Evolutionary conservation across 768 basidiomycete species (phyloP).

Genomic region (Hortiboletus campestris): DNA sequence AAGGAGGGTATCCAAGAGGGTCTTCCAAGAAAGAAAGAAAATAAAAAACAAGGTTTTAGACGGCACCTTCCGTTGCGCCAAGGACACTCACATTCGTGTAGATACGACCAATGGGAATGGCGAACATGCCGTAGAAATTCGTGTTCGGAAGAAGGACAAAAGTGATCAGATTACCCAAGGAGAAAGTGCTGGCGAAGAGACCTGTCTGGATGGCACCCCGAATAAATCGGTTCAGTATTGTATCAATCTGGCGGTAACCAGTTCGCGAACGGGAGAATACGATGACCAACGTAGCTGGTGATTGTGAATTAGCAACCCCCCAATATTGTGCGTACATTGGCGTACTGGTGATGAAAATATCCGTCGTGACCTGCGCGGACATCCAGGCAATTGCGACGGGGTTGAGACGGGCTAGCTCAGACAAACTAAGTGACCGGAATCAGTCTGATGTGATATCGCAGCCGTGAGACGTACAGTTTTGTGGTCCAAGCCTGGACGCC

Average conservation of each 20-base stretch:
- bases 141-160: conserved; percentile 29
- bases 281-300: conserved; percentile 15
- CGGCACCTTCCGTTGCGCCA: too few species aligned
- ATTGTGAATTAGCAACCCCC: not conserved
- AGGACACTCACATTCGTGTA: conserved; percentile 42
- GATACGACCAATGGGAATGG: conserved; percentile 41
- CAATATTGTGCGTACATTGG: too few species aligned
- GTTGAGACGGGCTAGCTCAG: conserved; percentile 40
- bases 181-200: conserved; percentile 1
- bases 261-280: conserved; percentile 35
- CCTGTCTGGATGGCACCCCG: conserved; percentile 10
- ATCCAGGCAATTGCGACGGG: conserved; percentile 48
- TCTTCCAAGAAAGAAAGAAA: not conserved
- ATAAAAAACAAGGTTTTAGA: not conserved
- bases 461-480: conserved; percentile 32
- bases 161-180: conserved; percentile 38
- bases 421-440: conserved; percentile 31
- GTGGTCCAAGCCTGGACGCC: conserved; percentile 45
- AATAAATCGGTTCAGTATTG: conserved; percentile 25
- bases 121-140: conserved; percentile 38
- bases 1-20: conserved; percentile 12
- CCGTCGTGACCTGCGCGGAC: conserved; percentile 42
- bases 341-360: conserved; percentile 45
- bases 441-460: not conserved
- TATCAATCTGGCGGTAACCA: conserved; percentile 52